phyloP scores from a whole-genome alignment of 352 stramenopile species.

The Saprolegnia diclina region DNA sequence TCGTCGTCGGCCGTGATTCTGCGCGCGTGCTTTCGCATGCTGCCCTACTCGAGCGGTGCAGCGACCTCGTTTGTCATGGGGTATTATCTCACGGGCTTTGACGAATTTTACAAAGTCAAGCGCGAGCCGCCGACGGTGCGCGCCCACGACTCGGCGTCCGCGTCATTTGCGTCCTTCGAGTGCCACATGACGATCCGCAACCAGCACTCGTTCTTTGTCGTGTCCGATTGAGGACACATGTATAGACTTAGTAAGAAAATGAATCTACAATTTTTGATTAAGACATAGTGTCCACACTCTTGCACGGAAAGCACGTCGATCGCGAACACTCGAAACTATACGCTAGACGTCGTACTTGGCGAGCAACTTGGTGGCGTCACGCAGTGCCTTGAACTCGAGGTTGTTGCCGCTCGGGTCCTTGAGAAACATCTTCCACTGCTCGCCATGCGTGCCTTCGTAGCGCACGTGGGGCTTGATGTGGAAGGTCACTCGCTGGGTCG shows the following conservation, averaged over 20 bases:
- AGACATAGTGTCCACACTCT: too few relatives aligned
- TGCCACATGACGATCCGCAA: neutral
- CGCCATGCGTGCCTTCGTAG: constrained; percentile 90
- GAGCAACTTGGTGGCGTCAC: constrained; percentile 95
- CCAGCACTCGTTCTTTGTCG: constrained; percentile 7
- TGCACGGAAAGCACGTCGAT: too few relatives aligned
- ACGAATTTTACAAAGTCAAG: constrained; percentile 18
- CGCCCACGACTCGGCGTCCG: too few relatives aligned
- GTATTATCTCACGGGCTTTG: constrained; percentile 6
- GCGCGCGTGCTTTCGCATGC: neutral
- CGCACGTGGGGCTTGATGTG: constrained; percentile 94
- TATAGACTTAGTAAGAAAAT: neutral
- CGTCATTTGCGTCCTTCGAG: too few relatives aligned
- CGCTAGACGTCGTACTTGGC: constrained; percentile 86
- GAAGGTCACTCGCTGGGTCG: constrained; percentile 81
- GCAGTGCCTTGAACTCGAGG: constrained; percentile 99
- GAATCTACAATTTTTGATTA: too few relatives aligned
- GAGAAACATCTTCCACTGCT: constrained; percentile 99
- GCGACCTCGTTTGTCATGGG: constrained; percentile 15
- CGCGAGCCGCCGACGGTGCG: neutral
- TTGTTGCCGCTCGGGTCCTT: constrained; percentile 97
- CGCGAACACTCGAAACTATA: too few relatives aligned
- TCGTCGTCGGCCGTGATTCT: neutral
- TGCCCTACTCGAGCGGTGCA: neutral
- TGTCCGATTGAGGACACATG: neutral